Percentiles rank a stretch among this genome's conserved stretches.
Conservation (phyloP, 441 rosid species). For the Gossypium trilobum region DNA sequence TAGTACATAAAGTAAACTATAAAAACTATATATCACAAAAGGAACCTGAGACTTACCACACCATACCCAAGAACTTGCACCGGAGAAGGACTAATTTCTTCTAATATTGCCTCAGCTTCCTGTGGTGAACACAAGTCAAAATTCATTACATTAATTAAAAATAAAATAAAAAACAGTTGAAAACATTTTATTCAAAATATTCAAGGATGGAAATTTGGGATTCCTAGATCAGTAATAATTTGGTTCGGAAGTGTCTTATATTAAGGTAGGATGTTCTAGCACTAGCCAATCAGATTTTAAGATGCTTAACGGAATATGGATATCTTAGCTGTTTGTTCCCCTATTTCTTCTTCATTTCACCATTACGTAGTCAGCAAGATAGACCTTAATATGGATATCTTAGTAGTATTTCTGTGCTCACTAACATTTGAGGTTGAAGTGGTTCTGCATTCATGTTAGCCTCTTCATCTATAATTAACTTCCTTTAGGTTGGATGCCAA, state of each 20-base stretch:
- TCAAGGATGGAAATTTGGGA: background rate
- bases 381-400: background rate
- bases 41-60: conserved; percentile 49
- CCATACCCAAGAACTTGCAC: conserved; percentile 61
- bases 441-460: background rate
- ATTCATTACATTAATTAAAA: conserved; percentile 1
- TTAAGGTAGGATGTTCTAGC: background rate
- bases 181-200: background rate
- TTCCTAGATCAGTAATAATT: background rate
- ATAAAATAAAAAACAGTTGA: background rate
- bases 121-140: conserved; percentile 26
- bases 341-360: background rate
- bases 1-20: background rate
- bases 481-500: background rate
- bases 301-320: background rate
- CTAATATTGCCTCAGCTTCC: conserved; percentile 94
- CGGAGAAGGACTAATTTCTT: conserved; percentile 74
- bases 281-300: background rate
- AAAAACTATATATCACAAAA: background rate
- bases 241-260: background rate
- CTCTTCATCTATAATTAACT: background rate
- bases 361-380: background rate
- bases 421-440: background rate
- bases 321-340: background rate
- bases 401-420: background rate